These are phyloP conservation scores for Hypoxylon cercidicola DNA, from an alignment of 495 filamentous ascomycete genomes.

Conservation along the genomic window DNA sequence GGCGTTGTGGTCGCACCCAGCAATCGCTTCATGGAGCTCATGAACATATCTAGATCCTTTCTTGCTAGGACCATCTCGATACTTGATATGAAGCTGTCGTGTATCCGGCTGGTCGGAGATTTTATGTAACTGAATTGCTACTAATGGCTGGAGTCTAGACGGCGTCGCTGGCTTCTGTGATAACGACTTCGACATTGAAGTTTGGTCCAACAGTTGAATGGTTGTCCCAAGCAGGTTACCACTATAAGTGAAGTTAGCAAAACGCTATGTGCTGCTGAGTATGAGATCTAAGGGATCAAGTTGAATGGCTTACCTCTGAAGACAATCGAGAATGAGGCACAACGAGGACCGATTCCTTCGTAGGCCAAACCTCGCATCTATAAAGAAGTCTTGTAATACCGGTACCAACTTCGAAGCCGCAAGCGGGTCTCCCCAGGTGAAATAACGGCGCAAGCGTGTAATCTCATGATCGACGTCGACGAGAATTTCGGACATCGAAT, in stretches of 20 bases:
- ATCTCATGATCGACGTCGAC: slow-evolving; percentile 32
- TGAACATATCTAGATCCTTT: slow-evolving; percentile 6
- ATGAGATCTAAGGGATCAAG: not conserved
- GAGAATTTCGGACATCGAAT: slow-evolving; percentile 33
- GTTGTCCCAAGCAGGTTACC: slow-evolving; percentile 25
- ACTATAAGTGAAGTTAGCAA: slow-evolving; percentile 5
- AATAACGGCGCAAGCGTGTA: slow-evolving; percentile 29
- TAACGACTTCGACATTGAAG: not conserved
- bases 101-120: slow-evolving; percentile 19
- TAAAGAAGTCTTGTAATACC: slow-evolving; percentile 33
- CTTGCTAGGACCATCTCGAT: slow-evolving; percentile 15
- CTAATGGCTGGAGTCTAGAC: slow-evolving; percentile 27
- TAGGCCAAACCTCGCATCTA: slow-evolving; percentile 25
- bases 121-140: slow-evolving; percentile 27
- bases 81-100: slow-evolving; percentile 27
- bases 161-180: slow-evolving; percentile 2
- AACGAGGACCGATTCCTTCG: slow-evolving; percentile 33
- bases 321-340: slow-evolving; percentile 36
- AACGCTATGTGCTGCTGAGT: not conserved
- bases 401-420: slow-evolving; percentile 29
- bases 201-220: slow-evolving; percentile 30
- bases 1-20: slow-evolving; percentile 15
- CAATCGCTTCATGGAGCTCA: slow-evolving; percentile 29
- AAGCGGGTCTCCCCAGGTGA: slow-evolving; percentile 28
- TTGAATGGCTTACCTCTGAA: slow-evolving; percentile 24